These are phyloP conservation scores for Oemleria cerasiformis DNA, from an alignment of 306 rosid genomes.

Conservation along the genomic window DNA sequence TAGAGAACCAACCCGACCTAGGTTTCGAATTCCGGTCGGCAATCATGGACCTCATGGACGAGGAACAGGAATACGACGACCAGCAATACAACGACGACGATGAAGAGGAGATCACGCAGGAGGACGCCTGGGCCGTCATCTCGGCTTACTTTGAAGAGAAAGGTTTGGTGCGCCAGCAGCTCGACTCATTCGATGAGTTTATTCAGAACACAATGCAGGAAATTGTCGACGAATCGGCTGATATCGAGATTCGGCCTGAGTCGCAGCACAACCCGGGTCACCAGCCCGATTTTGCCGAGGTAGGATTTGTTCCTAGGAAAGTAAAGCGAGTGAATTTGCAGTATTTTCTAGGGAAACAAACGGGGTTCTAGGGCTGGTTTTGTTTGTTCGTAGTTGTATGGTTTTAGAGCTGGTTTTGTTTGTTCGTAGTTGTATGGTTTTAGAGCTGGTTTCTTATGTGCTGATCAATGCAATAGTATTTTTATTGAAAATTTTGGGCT, in stretches of 20 bases:
- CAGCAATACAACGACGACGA: conserved; percentile 63
- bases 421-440: not conserved
- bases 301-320: conserved; percentile 10
- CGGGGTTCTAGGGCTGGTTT: not conserved
- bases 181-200: conserved; percentile 94
- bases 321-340: not conserved
- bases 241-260: conserved; percentile 93
- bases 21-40: not conserved
- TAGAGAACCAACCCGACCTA: not conserved
- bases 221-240: conserved; percentile 89
- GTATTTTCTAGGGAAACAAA: not conserved
- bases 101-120: conserved; percentile 86
- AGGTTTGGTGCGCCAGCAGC: conserved; percentile 90
- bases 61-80: conserved; percentile 68
- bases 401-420: not conserved
- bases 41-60: conserved; percentile 45
- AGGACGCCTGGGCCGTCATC: conserved; percentile 96
- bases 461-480: not conserved
- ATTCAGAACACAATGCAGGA: conserved; percentile 98
- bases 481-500: not conserved
- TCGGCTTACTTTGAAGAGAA: conserved; percentile 96
- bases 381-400: not conserved
- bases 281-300: conserved; percentile 87
- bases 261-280: conserved; percentile 97
- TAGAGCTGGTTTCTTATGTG: not conserved